Evolutionary conservation across 257 asterid genomes (phyloP).

Genomic region (Osmanthus fragrans): DNA sequence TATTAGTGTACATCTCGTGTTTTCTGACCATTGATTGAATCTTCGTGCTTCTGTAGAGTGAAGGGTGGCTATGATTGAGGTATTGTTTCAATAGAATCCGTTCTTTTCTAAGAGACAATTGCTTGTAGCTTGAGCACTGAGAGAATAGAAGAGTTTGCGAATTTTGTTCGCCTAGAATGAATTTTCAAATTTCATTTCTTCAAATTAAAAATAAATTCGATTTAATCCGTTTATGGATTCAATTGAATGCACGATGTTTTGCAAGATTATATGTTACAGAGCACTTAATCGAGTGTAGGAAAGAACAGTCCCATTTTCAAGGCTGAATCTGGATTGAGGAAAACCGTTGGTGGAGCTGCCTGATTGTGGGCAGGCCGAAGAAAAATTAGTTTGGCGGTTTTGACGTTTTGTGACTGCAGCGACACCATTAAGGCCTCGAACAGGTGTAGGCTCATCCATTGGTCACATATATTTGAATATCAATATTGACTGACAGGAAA

Average conservation of each 20-base stretch:
- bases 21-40: not conserved
- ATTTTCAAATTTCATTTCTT: too few species aligned
- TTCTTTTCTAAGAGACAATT: too few species aligned
- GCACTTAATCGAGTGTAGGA: too few species aligned
- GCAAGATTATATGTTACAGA: too few species aligned
- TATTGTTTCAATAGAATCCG: not conserved
- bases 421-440: constrained; percentile 2
- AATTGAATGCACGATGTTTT: too few species aligned
- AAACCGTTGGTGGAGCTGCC: not conserved
- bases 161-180: too few species aligned
- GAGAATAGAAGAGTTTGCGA: too few species aligned
- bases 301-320: not conserved
- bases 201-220: too few species aligned
- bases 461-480: not conserved
- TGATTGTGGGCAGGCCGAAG: constrained; percentile 23
- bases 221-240: too few species aligned
- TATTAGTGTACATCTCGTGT: not conserved
- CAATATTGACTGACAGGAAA: not conserved
- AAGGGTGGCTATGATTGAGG: too few species aligned
- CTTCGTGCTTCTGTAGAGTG: too few species aligned
- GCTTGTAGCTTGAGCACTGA: too few species aligned
- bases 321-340: not conserved
- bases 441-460: constrained; percentile 11
- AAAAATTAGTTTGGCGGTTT: not conserved
- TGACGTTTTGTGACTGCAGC: constrained; percentile 13